These are phyloP conservation scores for Debaryomyces robertsiae DNA, from an alignment of 1,139 yeast species.

Conservation along the genomic window DNA sequence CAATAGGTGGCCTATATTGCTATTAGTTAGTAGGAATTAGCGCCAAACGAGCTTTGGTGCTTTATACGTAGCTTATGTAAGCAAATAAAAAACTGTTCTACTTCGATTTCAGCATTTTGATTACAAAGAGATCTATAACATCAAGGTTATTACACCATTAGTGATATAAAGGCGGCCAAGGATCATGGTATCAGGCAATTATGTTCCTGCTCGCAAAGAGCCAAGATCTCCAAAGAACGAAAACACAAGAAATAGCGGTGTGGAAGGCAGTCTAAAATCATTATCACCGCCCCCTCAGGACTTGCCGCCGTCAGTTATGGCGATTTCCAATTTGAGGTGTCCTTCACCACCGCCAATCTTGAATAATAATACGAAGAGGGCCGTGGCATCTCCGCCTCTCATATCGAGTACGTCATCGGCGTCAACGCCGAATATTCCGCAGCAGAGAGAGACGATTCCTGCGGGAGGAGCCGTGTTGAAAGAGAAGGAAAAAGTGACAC, in stretches of 20 bases:
- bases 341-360: constrained; percentile 73
- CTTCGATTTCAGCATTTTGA: constrained; percentile 5
- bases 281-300: constrained; percentile 19
- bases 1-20: no score
- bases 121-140: constrained; percentile 1
- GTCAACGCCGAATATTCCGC: constrained; percentile 6
- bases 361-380: constrained; percentile 30
- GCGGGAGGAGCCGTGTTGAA: constrained; percentile 55
- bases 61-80: no score
- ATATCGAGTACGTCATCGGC: not conserved
- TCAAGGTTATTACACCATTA: not conserved
- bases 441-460: constrained; percentile 42
- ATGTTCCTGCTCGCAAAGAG: constrained; percentile 8
- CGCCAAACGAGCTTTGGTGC: no score
- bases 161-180: not conserved
- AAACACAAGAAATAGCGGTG: constrained; percentile 1
- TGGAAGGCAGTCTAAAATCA: constrained; percentile 11
- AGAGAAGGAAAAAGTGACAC: constrained; percentile 28
- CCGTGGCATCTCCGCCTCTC: constrained; percentile 15
- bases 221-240: not conserved
- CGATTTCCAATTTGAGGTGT: constrained; percentile 59
- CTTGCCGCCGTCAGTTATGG: constrained; percentile 48
- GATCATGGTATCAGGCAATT: constrained; percentile 11
- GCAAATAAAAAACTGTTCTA: not conserved
- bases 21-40: no score